Conservation (phyloP, 495 filamentous ascomycete genomes). For the Aspergillus hancockii region DNA sequence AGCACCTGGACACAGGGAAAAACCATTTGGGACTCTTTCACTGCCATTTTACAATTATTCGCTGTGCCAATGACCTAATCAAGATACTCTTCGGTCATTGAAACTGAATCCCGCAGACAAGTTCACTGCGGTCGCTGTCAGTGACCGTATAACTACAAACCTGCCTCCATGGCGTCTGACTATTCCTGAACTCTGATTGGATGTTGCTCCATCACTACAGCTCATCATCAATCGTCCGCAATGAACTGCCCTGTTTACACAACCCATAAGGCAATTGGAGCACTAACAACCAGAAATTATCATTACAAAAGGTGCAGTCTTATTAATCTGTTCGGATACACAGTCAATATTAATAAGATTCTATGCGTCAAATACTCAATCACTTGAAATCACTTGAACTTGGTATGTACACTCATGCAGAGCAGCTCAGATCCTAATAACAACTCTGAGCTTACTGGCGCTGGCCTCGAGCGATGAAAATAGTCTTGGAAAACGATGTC, state of each 20-base stretch:
- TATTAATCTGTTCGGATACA: not conserved
- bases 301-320: not conserved
- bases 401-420: too few species aligned
- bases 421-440: not conserved
- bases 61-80: not conserved
- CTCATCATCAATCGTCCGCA: not conserved
- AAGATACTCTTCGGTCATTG: not conserved
- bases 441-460: constrained; percentile 14
- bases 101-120: not conserved
- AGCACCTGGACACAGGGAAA: constrained; percentile 1
- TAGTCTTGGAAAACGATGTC: constrained; percentile 27
- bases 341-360: not conserved
- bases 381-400: too few species aligned
- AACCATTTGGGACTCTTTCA: not conserved
- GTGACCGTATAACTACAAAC: not conserved
- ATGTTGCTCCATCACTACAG: constrained; percentile 1
- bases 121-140: too few species aligned
- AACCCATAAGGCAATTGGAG: not conserved
- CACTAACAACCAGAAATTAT: not conserved
- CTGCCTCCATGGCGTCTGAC: constrained; percentile 23
- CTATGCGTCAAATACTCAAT: constrained; percentile 1
- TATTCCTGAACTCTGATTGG: constrained; percentile 27
- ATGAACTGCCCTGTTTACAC: not conserved
- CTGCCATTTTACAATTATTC: not conserved
- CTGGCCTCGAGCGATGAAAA: constrained; percentile 40